phyloP scores from a whole-genome alignment of 208 protist genomes.

The Vickermania spadyakhi region DNA sequence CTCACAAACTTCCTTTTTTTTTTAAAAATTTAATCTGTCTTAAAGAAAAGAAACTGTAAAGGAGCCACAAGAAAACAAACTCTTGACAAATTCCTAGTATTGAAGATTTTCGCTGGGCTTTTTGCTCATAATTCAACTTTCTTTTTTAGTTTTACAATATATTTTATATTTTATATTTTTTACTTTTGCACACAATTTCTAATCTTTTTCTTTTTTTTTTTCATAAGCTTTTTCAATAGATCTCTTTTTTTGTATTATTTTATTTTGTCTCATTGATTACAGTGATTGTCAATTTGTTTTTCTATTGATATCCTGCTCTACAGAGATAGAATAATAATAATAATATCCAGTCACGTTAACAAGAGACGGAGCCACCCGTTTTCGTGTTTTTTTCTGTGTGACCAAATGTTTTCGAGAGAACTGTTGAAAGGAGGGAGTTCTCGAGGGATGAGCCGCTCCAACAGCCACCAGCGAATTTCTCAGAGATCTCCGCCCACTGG shows the following conservation, averaged over 20 bases:
- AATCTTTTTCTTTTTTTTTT: slow-evolving; percentile 3
- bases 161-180: neutral
- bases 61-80: neutral
- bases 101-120: too few species aligned
- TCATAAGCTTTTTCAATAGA: neutral
- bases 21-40: neutral
- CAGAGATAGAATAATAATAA: too few species aligned
- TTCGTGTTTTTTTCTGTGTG: too few species aligned
- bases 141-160: neutral
- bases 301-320: slow-evolving; percentile 1
- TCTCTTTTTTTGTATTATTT: slow-evolving; percentile 8
- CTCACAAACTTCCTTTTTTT: neutral
- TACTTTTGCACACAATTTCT: neutral
- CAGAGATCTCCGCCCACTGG: too few species aligned
- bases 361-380: too few species aligned
- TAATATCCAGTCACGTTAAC: too few species aligned
- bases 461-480: too few species aligned
- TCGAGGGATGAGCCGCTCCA: too few species aligned
- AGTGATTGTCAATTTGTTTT: neutral
- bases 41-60: neutral
- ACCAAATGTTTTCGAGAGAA: too few species aligned
- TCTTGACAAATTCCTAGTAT: too few species aligned
- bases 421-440: too few species aligned
- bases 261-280: neutral
- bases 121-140: too few species aligned